Conservation (phyloP, 768 basidiomycete species). For the Boletus subparvulus region DNA sequence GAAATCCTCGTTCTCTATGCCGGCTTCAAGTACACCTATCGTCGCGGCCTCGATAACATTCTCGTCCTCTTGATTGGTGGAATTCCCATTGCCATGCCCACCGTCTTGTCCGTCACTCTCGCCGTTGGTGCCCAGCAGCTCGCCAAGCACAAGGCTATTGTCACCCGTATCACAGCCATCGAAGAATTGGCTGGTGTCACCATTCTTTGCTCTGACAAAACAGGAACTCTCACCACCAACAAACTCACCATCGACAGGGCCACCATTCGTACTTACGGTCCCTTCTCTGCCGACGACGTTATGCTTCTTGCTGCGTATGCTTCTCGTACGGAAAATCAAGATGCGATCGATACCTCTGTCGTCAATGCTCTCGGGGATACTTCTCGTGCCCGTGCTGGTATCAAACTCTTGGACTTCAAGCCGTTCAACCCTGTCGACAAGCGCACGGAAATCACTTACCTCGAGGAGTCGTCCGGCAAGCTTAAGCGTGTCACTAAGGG, state of each 20-base stretch:
- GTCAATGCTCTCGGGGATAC: conserved; percentile 76
- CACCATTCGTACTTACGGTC: conserved; percentile 88
- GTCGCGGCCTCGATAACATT: conserved; percentile 95
- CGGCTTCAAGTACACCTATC: conserved; percentile 86
- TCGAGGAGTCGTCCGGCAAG: conserved; percentile 89
- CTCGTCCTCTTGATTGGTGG: conserved; percentile 99
- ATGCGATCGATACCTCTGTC: conserved; percentile 91
- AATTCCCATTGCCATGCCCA: conserved; percentile 99
- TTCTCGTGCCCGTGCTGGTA: conserved; percentile 78
- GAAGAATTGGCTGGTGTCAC: conserved; percentile 98
- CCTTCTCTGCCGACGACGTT: conserved; percentile 86
- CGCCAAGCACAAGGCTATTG: conserved; percentile 99
- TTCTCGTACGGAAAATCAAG: conserved; percentile 98
- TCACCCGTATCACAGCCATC: conserved; percentile 99
- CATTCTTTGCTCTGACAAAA: conserved; percentile 99
- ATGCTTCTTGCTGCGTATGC: conserved; percentile 94
- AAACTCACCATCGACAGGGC: conserved; percentile 96
- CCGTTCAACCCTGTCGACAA: conserved; percentile 99
- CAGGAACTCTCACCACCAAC: conserved; percentile 97
- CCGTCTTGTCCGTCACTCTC: conserved; percentile 95
- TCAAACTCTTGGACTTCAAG: conserved; percentile 98
- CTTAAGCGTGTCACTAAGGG: conserved; percentile 99
- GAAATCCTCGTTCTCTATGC: conserved; percentile 95
- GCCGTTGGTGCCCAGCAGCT: conserved; percentile 99
- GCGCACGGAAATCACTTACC: conserved; percentile 98